Conservation (phyloP, 345 rosid species). For the Passiflora organensis region DNA sequence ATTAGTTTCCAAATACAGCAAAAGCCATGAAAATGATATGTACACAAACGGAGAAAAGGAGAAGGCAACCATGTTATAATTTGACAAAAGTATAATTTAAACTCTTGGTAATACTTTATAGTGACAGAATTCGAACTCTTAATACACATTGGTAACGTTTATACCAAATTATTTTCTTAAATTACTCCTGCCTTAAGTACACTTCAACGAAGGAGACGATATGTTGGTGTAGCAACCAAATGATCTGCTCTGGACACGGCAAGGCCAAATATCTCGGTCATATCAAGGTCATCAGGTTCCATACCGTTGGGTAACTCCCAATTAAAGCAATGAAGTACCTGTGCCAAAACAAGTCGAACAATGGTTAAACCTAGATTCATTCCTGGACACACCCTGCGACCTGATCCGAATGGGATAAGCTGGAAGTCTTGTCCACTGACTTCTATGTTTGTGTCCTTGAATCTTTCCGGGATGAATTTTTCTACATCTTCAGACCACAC, state of each 20-base stretch:
- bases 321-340: constrained; percentile 33
- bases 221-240: background rate
- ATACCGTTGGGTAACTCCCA: constrained; percentile 3
- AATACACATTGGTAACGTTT: too few relatives aligned
- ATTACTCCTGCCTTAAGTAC: too few relatives aligned
- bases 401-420: constrained; percentile 40
- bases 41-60: too few relatives aligned
- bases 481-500: constrained; percentile 31
- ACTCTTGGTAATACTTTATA: too few relatives aligned
- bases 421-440: constrained; percentile 32
- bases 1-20: too few relatives aligned
- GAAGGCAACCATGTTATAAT: too few relatives aligned
- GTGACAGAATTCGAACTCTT: too few relatives aligned
- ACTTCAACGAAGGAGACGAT: background rate
- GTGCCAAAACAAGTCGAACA: constrained; percentile 26
- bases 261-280: constrained; percentile 15
- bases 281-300: constrained; percentile 18
- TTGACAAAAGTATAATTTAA: too few relatives aligned
- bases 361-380: constrained; percentile 16
- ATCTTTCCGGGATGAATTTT: constrained; percentile 40
- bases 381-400: constrained; percentile 41
- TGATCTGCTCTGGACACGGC: background rate
- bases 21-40: too few relatives aligned
- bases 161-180: too few relatives aligned
- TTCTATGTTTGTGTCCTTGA: constrained; percentile 28